Percentiles rank a stretch among this genome's conserved stretches.
Conservation (phyloP, 805 yeast genomes). For the Candida pseudofarinosa region DNA sequence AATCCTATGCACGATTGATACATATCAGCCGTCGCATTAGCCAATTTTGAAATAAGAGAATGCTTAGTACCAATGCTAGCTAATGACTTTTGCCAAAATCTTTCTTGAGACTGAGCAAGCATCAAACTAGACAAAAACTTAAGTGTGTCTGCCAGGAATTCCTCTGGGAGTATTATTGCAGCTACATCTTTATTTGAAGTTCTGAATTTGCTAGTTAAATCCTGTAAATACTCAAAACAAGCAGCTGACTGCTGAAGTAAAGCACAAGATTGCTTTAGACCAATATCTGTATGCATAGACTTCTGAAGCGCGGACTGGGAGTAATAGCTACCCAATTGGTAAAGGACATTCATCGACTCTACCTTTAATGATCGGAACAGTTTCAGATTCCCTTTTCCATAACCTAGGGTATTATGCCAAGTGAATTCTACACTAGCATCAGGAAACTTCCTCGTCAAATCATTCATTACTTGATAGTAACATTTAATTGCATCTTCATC, state of each 20-base stretch:
- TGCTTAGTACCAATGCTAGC: slow-evolving; percentile 47
- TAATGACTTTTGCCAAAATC: slow-evolving; percentile 72
- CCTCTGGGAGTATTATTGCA: slow-evolving; percentile 26
- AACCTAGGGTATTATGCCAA: slow-evolving; percentile 72
- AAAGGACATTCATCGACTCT: slow-evolving; percentile 62
- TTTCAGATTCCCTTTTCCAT: slow-evolving; percentile 46
- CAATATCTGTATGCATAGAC: slow-evolving; percentile 45
- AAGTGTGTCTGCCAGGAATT: slow-evolving; percentile 49
- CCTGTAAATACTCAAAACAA: slow-evolving; percentile 35
- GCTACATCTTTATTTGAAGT: slow-evolving; percentile 1
- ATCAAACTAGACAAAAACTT: slow-evolving; percentile 48
- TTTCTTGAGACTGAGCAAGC: slow-evolving; percentile 86
- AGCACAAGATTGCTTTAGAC: slow-evolving; percentile 57
- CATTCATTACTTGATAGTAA: slow-evolving; percentile 46
- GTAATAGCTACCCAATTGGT: slow-evolving; percentile 64
- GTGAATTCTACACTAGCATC: slow-evolving; percentile 54
- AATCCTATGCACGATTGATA: slow-evolving; percentile 44
- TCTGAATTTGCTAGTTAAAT: slow-evolving; percentile 2
- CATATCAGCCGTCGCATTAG: slow-evolving; percentile 56
- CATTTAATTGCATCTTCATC: slow-evolving; percentile 34
- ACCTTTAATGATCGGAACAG: slow-evolving; percentile 45
- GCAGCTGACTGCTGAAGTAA: slow-evolving; percentile 75
- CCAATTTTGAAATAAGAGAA: slow-evolving; percentile 57
- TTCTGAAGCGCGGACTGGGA: slow-evolving; percentile 52
- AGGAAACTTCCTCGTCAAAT: slow-evolving; percentile 57